These are phyloP conservation scores for Capsicum chinense DNA, from an alignment of 257 asterid species.

Conservation along the genomic window DNA sequence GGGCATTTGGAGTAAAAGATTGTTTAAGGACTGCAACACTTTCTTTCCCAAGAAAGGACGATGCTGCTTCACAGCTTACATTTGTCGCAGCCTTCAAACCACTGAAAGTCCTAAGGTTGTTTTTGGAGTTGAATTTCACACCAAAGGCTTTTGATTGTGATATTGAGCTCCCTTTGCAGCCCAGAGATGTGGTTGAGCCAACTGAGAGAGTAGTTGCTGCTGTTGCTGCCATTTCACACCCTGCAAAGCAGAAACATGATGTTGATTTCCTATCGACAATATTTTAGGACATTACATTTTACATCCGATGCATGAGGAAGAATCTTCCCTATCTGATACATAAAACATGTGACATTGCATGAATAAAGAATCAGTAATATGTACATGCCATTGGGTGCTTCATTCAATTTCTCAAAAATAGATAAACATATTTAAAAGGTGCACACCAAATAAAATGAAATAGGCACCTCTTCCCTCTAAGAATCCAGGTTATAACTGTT, in stretches of 20 bases:
- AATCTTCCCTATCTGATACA: not conserved
- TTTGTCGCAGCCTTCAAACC: constrained; percentile 59
- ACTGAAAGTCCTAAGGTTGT: constrained; percentile 46
- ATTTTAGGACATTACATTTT: not conserved
- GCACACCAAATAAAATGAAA: constrained; percentile 12
- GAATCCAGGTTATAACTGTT: not conserved
- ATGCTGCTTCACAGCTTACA: constrained; percentile 42
- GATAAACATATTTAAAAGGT: not conserved
- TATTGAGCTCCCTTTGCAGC: constrained; percentile 43
- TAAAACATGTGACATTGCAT: not conserved
- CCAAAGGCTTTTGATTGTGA: constrained; percentile 52
- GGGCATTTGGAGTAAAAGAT: constrained; percentile 41
- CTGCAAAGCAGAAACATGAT: constrained; percentile 39
- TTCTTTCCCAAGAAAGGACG: constrained; percentile 57
- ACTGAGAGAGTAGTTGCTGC: constrained; percentile 62
- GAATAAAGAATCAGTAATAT: not conserved
- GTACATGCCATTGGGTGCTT: not conserved
- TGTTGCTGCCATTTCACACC: constrained; percentile 70
- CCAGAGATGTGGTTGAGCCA: constrained; percentile 54
- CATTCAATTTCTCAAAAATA: not conserved
- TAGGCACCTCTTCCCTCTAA: not conserved
- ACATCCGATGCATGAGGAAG: not conserved
- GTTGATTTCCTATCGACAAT: not conserved
- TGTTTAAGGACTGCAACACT: constrained; percentile 45
- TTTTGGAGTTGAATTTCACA: constrained; percentile 52